phyloP scores from a whole-genome alignment of 306 rosid species.

The Ziziphus jujuba region DNA sequence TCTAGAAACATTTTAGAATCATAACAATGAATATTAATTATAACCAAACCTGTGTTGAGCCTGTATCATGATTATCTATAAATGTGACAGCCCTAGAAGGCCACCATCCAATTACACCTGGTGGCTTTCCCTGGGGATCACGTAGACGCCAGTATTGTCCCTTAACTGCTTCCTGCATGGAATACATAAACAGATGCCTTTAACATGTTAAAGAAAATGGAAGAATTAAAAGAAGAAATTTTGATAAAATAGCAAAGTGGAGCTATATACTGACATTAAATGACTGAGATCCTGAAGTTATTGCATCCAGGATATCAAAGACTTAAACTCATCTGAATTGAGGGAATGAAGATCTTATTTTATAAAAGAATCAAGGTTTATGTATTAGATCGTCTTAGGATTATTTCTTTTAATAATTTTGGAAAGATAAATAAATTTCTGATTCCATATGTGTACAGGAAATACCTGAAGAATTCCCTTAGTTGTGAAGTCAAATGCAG shows the following conservation, averaged over 20 bases:
- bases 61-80: conserved; percentile 88
- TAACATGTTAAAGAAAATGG: neutral
- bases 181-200: conserved; percentile 6
- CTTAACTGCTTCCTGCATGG: conserved; percentile 81
- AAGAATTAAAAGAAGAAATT: neutral
- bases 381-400: neutral
- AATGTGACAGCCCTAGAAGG: conserved; percentile 87
- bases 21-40: conserved; percentile 22
- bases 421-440: conserved; percentile 7
- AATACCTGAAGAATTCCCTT: conserved; percentile 94
- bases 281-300: neutral
- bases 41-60: conserved; percentile 69
- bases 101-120: conserved; percentile 91
- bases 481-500: conserved; percentile 96
- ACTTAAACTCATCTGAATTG: neutral
- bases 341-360: neutral
- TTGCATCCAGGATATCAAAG: neutral
- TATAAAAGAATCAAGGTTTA: neutral
- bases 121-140: conserved; percentile 83
- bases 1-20: neutral
- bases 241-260: neutral
- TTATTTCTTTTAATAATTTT: no score
- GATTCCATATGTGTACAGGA: neutral
- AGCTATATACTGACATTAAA: neutral
- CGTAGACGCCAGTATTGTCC: conserved; percentile 78